phyloP scores from a whole-genome alignment of 495 filamentous ascomycete genomes.

The Bombardia bombarda region DNA sequence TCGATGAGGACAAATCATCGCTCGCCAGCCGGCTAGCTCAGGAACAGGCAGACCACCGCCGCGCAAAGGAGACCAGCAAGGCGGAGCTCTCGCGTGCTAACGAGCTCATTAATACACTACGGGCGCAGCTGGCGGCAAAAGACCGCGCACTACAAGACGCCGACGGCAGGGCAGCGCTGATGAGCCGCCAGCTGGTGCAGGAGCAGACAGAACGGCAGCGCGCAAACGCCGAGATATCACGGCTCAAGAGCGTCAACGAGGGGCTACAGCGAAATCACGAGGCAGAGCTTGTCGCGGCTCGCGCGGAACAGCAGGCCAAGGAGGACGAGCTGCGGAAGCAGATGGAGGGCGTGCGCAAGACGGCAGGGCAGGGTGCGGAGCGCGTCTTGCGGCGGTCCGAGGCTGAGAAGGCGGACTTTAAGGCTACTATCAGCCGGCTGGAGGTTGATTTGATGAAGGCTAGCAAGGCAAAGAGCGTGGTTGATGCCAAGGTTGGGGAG shows the following conservation, averaged over 20 bases:
- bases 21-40: constrained; percentile 64
- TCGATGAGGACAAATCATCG: constrained; percentile 58
- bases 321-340: constrained; percentile 42
- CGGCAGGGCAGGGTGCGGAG: constrained; percentile 31
- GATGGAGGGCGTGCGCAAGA: constrained; percentile 24
- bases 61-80: constrained; percentile 57
- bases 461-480: constrained; percentile 39
- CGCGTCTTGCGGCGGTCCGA: constrained; percentile 30
- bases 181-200: constrained; percentile 58
- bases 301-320: constrained; percentile 21
- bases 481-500: constrained; percentile 15
- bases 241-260: constrained; percentile 61
- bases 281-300: constrained; percentile 23
- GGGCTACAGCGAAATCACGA: constrained; percentile 65
- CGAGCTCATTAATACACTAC: constrained; percentile 60
- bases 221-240: constrained; percentile 59
- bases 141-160: constrained; percentile 55
- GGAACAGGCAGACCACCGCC: constrained; percentile 66
- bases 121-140: constrained; percentile 59
- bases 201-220: constrained; percentile 61
- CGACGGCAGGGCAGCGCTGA: constrained; percentile 52
- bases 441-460: constrained; percentile 56
- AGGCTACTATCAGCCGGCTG: constrained; percentile 48
- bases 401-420: constrained; percentile 54
- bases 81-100: constrained; percentile 58